Evolutionary conservation across 2,329 filamentous ascomycete genomes (phyloP).

Genomic region (Botryosphaeria dothidea): DNA sequence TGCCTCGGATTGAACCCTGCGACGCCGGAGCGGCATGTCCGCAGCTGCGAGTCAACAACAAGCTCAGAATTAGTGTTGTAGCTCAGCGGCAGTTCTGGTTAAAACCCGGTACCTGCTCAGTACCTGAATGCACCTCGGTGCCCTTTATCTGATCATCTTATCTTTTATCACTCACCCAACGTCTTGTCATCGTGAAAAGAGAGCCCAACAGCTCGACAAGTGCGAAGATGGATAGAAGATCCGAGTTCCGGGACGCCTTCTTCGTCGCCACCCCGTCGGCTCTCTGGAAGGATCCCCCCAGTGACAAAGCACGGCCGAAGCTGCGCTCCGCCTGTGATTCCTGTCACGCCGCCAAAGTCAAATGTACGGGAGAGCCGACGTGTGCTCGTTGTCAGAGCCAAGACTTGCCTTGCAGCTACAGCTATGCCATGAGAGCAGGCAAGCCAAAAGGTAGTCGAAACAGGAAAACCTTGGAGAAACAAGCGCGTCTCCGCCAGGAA

Average conservation of each 20-base stretch:
- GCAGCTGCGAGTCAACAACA: neutral
- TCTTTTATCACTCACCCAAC: neutral
- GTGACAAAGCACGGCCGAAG: neutral
- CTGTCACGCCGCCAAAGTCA: slow-evolving; percentile 14
- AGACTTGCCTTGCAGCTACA: slow-evolving; percentile 14
- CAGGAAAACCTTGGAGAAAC: slow-evolving; percentile 15
- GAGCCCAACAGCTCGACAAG: neutral
- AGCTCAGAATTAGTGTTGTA: neutral
- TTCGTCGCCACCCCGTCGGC: neutral
- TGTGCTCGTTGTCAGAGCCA: slow-evolving; percentile 9
- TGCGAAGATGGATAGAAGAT: neutral
- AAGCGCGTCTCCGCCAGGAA: neutral
- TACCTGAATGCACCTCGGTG: neutral
- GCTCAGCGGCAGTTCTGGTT: neutral
- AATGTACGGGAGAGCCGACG: slow-evolving; percentile 5
- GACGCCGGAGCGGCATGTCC: neutral
- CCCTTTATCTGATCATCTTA: slow-evolving; percentile 13
- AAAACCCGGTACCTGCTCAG: neutral
- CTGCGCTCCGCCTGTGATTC: slow-evolving; percentile 15
- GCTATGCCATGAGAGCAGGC: slow-evolving; percentile 7
- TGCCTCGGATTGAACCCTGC: neutral
- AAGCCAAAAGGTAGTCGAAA: slow-evolving; percentile 15
- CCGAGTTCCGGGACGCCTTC: neutral
- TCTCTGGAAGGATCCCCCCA: neutral
- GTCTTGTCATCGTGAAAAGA: neutral